A percentile compares a stretch with the other conserved stretches of the same genome.
phyloP scores from a whole-genome alignment of 805 yeast species.

The Candida vartiovaarae region DNA sequence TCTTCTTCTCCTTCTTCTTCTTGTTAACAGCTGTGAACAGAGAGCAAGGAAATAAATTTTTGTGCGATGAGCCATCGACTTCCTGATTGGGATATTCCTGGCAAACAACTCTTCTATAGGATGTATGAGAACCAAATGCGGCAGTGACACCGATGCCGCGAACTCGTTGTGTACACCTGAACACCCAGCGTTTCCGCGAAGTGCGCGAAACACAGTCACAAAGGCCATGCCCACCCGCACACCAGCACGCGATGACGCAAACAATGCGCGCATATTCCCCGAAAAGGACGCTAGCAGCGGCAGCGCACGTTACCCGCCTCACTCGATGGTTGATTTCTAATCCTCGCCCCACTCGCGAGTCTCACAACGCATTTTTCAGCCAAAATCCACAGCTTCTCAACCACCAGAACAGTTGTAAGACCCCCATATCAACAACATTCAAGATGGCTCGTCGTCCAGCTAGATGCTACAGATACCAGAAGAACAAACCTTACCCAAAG shows the following conservation, averaged over 20 bases:
- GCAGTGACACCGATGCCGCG: too few species aligned
- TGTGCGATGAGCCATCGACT: conserved; percentile 4
- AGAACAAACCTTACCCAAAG: conserved; percentile 99
- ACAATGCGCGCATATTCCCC: not conserved
- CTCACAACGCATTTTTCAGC: conserved; percentile 3
- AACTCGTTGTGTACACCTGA: not conserved
- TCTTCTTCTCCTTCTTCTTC: not conserved
- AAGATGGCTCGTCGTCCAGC: conserved; percentile 99
- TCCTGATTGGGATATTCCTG: conserved; percentile 1
- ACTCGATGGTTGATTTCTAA: conserved; percentile 11
- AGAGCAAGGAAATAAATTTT: too few species aligned
- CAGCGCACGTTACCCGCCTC: not conserved
- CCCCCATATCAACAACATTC: conserved; percentile 24
- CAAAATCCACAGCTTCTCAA: not conserved
- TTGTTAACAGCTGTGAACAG: too few species aligned
- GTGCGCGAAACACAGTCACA: not conserved
- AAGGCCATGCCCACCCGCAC: not conserved
- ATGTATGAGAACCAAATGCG: too few species aligned
- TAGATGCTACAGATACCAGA: conserved; percentile 99
- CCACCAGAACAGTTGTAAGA: not conserved
- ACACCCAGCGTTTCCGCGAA: not conserved
- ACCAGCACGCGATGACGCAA: not conserved
- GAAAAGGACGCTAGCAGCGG: too few species aligned
- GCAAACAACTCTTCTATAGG: too few species aligned
- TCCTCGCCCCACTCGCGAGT: conserved; percentile 1